Evolutionary conservation across 768 basidiomycete species (phyloP).

Genomic region (Tubosaeta sp.): DNA sequence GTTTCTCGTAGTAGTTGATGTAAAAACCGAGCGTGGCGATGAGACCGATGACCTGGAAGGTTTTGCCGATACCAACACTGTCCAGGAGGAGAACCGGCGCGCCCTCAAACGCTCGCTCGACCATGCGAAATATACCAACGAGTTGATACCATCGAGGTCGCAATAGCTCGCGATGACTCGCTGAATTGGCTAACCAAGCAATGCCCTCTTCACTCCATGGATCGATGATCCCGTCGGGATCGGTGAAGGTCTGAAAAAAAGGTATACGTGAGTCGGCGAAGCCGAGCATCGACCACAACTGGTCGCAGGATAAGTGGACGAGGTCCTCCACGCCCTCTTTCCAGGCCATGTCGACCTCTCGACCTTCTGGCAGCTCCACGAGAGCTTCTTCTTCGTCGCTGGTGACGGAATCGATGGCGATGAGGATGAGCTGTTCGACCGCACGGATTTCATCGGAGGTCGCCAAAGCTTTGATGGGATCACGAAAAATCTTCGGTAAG

Average conservation of each 20-base stretch:
- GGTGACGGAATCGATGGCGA: neutral
- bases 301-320: too few relatives aligned
- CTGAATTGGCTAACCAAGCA: slow-evolving; percentile 1
- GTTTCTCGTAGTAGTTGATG: neutral
- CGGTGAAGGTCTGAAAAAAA: too few relatives aligned
- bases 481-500: neutral
- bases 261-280: too few relatives aligned
- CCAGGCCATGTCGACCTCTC: neutral
- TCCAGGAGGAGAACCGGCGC: slow-evolving; percentile 21
- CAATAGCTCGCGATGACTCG: neutral
- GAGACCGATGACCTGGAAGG: slow-evolving; percentile 15
- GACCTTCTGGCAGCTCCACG: neutral
- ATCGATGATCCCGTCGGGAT: too few relatives aligned
- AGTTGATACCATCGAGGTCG: slow-evolving; percentile 19
- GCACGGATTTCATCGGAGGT: neutral
- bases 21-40: slow-evolving; percentile 13
- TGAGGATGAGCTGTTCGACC: neutral
- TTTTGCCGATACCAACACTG: slow-evolving; percentile 22
- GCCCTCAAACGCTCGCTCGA: neutral
- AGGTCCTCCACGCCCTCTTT: neutral
- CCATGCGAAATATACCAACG: slow-evolving; percentile 17
- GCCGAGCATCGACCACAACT: too few relatives aligned
- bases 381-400: rapidly evolving
- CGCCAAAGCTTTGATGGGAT: neutral
- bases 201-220: slow-evolving; percentile 3